Conservation (phyloP, 345 rosid genomes). For the Syzygium grande region DNA sequence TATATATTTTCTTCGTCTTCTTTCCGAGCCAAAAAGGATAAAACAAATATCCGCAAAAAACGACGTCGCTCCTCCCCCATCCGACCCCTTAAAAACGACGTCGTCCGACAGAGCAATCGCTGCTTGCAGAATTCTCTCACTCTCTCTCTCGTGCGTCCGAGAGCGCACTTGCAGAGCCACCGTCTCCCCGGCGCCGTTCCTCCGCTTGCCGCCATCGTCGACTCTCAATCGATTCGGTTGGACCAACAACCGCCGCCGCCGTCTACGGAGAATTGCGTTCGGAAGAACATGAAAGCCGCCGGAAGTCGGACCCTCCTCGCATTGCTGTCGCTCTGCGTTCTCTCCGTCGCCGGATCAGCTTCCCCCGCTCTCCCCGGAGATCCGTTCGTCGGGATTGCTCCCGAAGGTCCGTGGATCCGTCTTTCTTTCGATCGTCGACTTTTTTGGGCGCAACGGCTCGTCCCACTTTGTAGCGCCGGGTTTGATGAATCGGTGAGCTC, state of each 20-base stretch:
- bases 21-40: not conserved
- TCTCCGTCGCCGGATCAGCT: constrained; percentile 24
- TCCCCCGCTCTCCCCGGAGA: constrained; percentile 26
- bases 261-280: not conserved
- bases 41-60: not conserved
- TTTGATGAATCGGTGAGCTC: not conserved
- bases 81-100: not conserved
- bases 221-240: not conserved
- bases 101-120: not conserved
- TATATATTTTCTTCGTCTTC: not conserved
- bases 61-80: not conserved
- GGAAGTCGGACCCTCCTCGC: constrained; percentile 4
- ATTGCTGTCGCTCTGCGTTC: constrained; percentile 13
- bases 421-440: not conserved
- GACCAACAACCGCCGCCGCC: not conserved
- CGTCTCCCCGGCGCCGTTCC: not conserved
- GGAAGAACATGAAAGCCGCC: constrained; percentile 22
- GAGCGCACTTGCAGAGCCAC: not conserved
- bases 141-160: not conserved
- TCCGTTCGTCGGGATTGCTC: constrained; percentile 77
- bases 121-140: not conserved
- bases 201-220: not conserved
- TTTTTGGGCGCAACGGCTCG: not conserved
- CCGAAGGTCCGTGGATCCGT: constrained; percentile 49
- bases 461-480: not conserved